phyloP scores from a whole-genome alignment of 2,329 filamentous ascomycete species.

The Byssochlamys sp. region DNA sequence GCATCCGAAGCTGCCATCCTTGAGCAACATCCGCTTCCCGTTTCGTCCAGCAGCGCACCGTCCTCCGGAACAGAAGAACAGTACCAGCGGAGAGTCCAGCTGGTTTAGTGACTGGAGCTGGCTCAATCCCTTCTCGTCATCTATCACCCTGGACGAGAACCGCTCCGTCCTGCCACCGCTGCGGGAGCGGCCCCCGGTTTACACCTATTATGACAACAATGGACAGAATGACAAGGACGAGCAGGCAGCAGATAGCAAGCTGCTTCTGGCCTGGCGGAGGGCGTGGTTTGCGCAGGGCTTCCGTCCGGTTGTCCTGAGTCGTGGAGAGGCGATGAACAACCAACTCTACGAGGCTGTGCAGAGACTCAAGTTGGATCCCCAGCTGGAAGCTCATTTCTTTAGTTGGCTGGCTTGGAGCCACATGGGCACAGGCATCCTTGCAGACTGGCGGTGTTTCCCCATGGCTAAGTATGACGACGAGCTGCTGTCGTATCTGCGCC shows the following conservation, averaged over 20 bases:
- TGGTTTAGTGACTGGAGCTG: constrained; percentile 90
- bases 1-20: constrained; percentile 32
- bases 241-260: constrained; percentile 62
- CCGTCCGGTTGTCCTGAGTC: constrained; percentile 68
- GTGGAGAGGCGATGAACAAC: constrained; percentile 72
- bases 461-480: constrained; percentile 69
- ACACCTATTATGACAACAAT: constrained; percentile 78
- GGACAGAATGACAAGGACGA: constrained; percentile 53
- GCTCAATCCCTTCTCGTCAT: constrained; percentile 79
- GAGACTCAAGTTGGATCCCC: constrained; percentile 45
- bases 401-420: constrained; percentile 88
- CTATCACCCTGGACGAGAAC: constrained; percentile 69
- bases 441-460: constrained; percentile 70
- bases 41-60: constrained; percentile 63
- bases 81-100: constrained; percentile 64
- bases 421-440: constrained; percentile 74
- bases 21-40: constrained; percentile 48
- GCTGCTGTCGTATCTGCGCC: constrained; percentile 61
- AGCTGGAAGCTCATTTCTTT: constrained; percentile 61
- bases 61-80: constrained; percentile 65
- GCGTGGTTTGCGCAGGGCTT: constrained; percentile 97
- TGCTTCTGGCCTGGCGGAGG: constrained; percentile 78
- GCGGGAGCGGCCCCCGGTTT: constrained; percentile 60
- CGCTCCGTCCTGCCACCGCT: constrained; percentile 74
- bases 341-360: constrained; percentile 66